Percentiles rank a stretch among this genome's conserved stretches.
Conservation (phyloP, 2,329 filamentous ascomycete species). For the Coleophoma crateriformis region DNA sequence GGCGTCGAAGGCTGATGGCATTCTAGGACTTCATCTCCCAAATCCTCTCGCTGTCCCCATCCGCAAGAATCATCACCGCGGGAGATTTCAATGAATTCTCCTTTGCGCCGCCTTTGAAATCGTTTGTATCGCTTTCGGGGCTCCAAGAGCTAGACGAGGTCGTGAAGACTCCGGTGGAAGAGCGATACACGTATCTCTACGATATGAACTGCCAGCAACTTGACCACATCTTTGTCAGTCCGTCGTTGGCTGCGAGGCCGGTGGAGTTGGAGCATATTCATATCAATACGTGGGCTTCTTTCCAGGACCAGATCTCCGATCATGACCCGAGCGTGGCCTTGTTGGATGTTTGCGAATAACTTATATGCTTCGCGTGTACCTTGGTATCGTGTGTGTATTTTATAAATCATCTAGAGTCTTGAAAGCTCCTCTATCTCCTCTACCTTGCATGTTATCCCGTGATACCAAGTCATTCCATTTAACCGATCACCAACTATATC, state of each 20-base stretch:
- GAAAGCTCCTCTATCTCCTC: too few relatives aligned
- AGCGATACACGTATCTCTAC: conserved; percentile 67
- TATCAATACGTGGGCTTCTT: conserved; percentile 62
- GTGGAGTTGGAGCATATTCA: conserved; percentile 61
- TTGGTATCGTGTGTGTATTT: too few relatives aligned
- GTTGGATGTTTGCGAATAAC: conserved; percentile 50
- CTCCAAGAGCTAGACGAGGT: conserved; percentile 59
- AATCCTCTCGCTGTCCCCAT: conserved; percentile 49
- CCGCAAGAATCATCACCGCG: conserved; percentile 52
- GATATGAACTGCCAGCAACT: conserved; percentile 66
- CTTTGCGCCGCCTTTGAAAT: conserved; percentile 52
- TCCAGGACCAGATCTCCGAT: conserved; percentile 53
- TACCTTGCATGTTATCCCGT: too few relatives aligned
- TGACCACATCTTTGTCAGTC: conserved; percentile 59
- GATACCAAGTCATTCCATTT: too few relatives aligned
- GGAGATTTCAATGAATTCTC: conserved; percentile 73
- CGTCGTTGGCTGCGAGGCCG: conserved; percentile 34
- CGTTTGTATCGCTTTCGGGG: conserved; percentile 46
- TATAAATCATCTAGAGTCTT: too few relatives aligned
- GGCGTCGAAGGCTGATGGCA: not conserved
- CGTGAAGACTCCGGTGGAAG: conserved; percentile 40
- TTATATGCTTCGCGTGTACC: too few relatives aligned
- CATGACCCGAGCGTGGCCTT: conserved; percentile 64
- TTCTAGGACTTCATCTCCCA: conserved; percentile 45
- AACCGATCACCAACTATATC: too few relatives aligned